Evolutionary conservation across 2,329 filamentous ascomycete species (phyloP).

Genomic region (Verticillium isaacii): DNA sequence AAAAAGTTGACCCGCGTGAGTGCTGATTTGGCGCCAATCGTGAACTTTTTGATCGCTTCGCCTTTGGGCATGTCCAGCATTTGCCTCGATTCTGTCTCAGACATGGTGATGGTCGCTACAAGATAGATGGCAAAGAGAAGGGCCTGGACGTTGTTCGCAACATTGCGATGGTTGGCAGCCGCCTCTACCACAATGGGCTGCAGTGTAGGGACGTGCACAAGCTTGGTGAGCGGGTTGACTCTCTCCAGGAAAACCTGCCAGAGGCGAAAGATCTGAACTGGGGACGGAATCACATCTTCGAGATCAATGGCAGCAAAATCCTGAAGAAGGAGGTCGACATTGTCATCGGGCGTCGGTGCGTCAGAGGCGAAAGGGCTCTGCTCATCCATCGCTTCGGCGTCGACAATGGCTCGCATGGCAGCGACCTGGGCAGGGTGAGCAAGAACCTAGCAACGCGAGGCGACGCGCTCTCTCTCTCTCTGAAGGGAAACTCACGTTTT

Average conservation of each 20-base stretch:
- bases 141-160: conserved; percentile 36
- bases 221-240: conserved; percentile 69
- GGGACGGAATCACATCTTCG: conserved; percentile 57
- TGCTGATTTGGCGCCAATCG: conserved; percentile 43
- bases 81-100: conserved; percentile 48
- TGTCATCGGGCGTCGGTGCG: conserved; percentile 44
- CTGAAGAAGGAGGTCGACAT: conserved; percentile 45
- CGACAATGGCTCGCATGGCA: conserved; percentile 55
- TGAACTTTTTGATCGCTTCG: conserved; percentile 46
- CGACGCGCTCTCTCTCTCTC: not conserved
- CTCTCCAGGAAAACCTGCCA: conserved; percentile 74
- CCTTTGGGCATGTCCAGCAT: conserved; percentile 45
- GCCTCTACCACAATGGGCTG: conserved; percentile 63
- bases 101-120: conserved; percentile 12
- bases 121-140: conserved; percentile 15
- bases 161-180: conserved; percentile 45
- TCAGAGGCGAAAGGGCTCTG: conserved; percentile 44
- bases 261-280: conserved; percentile 62
- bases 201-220: conserved; percentile 66
- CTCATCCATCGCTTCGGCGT: conserved; percentile 43
- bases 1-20: conserved; percentile 52
- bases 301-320: conserved; percentile 32
- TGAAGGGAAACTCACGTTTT: conserved; percentile 41
- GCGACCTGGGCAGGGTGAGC: not conserved
- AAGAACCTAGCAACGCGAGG: not conserved